Percentiles rank a stretch among this genome's conserved stretches.
Evolutionary conservation across 73 alveolate genomes (phyloP).

Genomic region (Halteria grandinella): DNA sequence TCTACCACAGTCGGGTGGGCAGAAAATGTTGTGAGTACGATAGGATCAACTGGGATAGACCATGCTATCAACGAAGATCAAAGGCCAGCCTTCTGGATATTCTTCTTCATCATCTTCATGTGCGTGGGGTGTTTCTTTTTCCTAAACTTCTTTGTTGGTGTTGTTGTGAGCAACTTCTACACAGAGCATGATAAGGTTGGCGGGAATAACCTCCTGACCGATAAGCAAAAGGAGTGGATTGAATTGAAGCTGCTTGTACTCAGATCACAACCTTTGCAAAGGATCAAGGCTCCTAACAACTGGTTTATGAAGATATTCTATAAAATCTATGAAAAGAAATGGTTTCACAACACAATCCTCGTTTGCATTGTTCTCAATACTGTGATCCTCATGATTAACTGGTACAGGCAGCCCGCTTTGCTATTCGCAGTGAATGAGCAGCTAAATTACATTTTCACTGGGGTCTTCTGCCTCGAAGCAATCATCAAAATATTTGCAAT

Average conservation of each 20-base stretch:
- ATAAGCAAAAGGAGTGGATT: constrained; percentile 48
- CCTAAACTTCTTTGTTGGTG: constrained; percentile 64
- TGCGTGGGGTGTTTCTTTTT: constrained; percentile 43
- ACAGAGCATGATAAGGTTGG: constrained; percentile 63
- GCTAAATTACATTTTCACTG: constrained; percentile 30
- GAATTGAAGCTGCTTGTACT: constrained; percentile 10
- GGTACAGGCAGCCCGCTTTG: constrained; percentile 1
- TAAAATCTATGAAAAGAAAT: neutral
- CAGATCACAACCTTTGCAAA: constrained; percentile 9
- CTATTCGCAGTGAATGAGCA: neutral
- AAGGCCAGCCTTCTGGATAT: neutral
- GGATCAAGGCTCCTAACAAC: neutral
- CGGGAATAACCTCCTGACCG: constrained; percentile 36
- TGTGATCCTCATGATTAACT: constrained; percentile 31
- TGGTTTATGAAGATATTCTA: neutral
- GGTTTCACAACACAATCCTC: constrained; percentile 6
- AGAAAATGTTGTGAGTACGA: constrained; percentile 19
- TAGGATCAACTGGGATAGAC: constrained; percentile 48
- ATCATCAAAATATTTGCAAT: constrained; percentile 67
- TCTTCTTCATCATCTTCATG: constrained; percentile 36
- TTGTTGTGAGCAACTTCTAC: constrained; percentile 61
- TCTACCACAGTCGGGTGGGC: constrained; percentile 68
- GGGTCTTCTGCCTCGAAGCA: constrained; percentile 66
- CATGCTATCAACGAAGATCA: neutral
- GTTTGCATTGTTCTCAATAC: constrained; percentile 34